Evolutionary conservation across 176 grass and related monocot genomes (phyloP).

Genomic region (Aegilops speltoides): DNA sequence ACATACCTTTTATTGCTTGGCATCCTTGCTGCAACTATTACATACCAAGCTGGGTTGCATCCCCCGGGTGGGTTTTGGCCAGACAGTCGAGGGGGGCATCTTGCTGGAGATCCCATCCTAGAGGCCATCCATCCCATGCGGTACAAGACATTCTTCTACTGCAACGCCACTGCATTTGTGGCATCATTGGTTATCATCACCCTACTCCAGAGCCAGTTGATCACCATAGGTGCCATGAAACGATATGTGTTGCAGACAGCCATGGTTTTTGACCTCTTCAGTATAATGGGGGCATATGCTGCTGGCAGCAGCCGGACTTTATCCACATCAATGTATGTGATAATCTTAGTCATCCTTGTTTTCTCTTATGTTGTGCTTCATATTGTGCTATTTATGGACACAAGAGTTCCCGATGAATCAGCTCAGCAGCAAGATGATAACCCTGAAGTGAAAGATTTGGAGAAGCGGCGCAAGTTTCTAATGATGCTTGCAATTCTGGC

Average conservation of each 20-base stretch:
- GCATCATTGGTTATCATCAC: neutral
- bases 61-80: neutral
- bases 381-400: neutral
- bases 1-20: neutral
- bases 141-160: constrained; percentile 3
- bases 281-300: neutral
- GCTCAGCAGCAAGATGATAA: neutral
- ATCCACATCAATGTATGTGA: neutral
- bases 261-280: neutral
- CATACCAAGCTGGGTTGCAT: neutral
- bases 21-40: neutral
- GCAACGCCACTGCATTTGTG: neutral
- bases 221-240: neutral
- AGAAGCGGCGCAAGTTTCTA: neutral
- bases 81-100: neutral
- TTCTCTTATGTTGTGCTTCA: neutral
- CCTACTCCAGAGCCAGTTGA: neutral
- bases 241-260: neutral
- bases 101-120: neutral
- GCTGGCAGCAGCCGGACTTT: neutral
- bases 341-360: neutral
- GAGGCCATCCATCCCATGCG: neutral
- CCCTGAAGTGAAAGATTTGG: neutral
- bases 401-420: constrained; percentile 3
- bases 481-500: neutral